Evolutionary conservation across 2,329 filamentous ascomycete species (phyloP), one percentile per base, ranked within the genome.

Genomic region (Rhynchosporium graminicola): DNA sequence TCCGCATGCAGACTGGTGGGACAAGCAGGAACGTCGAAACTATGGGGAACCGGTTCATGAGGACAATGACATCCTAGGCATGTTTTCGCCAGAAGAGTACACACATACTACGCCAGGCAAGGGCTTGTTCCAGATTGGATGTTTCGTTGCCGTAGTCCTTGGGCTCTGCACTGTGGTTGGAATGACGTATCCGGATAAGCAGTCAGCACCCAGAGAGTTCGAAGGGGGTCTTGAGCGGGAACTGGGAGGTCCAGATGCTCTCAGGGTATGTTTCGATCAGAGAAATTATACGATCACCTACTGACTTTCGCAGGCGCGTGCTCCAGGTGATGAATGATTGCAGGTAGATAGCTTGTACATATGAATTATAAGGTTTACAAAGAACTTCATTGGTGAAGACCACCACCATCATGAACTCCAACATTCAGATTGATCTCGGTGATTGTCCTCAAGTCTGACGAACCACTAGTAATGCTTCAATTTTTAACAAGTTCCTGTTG

Each of bases 11-110:
- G 88, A 91, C 75, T 99, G 92, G 92, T 98, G 92, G 91, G 94
- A 99, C 79, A 90, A 92, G 77, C 95, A 99, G 80, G 95, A 98
- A 78, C 88, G 93, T 76, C 87, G 95, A 73, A 98, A 99, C 83
- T 98, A 91, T 76, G 93, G 93, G 77, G 96, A 99, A 78, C 91
- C 94, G 12, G 87, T 96, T 58, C 94, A 99, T 77, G 96, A 99
- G 78, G 95, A 99, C 77, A 90, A 97, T 77, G 96, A 99, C 76
- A 83, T 92, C 62, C 82, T 98, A 62, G 93, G 92, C 71, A 89
- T 97, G 68, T 94, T 99, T 79, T 89, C 91, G 57, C 87, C 92
- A 2, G 87, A 95, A 76, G 88, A 93, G 72, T 98, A 99, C 80
- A 95, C 87, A 61, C 94, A 95, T 82, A 80, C 82, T 50, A 88